These are phyloP conservation scores for Theobroma cacao DNA, from an alignment of 345 rosid species.

Conservation along the genomic window DNA sequence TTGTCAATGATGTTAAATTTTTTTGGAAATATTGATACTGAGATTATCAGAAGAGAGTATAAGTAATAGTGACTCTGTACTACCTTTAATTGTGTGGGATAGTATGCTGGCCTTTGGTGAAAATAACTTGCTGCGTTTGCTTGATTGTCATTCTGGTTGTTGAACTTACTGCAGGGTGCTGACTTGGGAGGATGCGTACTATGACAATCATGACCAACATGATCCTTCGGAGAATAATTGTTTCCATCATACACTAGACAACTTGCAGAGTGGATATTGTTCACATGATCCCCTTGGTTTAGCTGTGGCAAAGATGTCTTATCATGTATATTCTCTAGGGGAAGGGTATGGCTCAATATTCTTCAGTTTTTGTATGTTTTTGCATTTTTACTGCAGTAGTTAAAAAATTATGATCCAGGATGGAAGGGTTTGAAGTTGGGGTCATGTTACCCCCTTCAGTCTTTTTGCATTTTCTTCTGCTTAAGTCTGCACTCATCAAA, in stretches of 20 bases:
- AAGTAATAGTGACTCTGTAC: neutral
- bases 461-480: neutral
- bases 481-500: neutral
- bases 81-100: neutral
- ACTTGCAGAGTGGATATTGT: conserved; percentile 33
- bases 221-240: conserved; percentile 38
- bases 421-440: neutral
- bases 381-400: neutral
- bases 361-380: conserved; percentile 3
- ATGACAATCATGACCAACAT: conserved; percentile 43
- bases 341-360: conserved; percentile 64
- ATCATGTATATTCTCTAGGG: conserved; percentile 79
- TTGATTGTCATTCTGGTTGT: conserved; percentile 3
- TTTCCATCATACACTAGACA: conserved; percentile 37
- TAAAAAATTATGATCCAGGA: neutral
- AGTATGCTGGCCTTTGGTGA: neutral
- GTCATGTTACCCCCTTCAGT: neutral
- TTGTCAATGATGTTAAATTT: neutral
- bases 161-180: conserved; percentile 59
- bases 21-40: neutral
- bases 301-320: conserved; percentile 89
- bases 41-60: neutral
- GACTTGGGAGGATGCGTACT: conserved; percentile 89
- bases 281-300: conserved; percentile 60
- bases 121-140: neutral